Evolutionary conservation across 169 alveolate species (phyloP), one percentile per base, ranked within the genome.

Genomic region (Cryptosporidium ryanae): DNA sequence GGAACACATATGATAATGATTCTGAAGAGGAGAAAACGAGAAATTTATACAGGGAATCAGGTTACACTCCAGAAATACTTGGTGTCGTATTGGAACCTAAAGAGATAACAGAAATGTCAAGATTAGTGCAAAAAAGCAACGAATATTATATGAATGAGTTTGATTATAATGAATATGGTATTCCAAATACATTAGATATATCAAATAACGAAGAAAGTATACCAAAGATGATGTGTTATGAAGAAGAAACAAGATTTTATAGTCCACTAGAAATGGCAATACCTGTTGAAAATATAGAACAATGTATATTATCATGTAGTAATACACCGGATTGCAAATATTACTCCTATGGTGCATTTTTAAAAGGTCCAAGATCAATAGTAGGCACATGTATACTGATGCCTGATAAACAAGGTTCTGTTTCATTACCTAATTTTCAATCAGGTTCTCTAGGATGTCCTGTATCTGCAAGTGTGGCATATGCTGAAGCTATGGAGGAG

Each of bases 381-480:
- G 46, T 61, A 29, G 87, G 87, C 0, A 76, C 87, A 1, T 76
- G 87, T 46, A 76, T 76, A 32, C 27, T 76, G 46, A 76, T 76
- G 87, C 87, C 87, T 23, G 87, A 76, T 61, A 76, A 76, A 32
- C 87, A 76, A 44, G 87, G 87, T 2, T 76, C 87, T 2, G 87
- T 76, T 54, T 17, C 76, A 57, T 43, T 76, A 34, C 76, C 68
- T 0, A 76, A 76, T 25, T 76, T 76, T 31, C 87, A 76, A 29
- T 76, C 87, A 8, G 87, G 87, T 12, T n/a, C 87, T 5, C 17
- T 76, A 15, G 87, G 87, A 44, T 76, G 87, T 8, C 87, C 87
- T 18, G 87, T 76, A 23, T 76, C 87, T 12, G 87, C 87, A 31
- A 76, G 87, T 27, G 63, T 76, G n/a, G 87, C 87, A 1, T 76